Evolutionary conservation across 768 basidiomycete genomes (phyloP).

Genomic region (Austroboletus festivus): DNA sequence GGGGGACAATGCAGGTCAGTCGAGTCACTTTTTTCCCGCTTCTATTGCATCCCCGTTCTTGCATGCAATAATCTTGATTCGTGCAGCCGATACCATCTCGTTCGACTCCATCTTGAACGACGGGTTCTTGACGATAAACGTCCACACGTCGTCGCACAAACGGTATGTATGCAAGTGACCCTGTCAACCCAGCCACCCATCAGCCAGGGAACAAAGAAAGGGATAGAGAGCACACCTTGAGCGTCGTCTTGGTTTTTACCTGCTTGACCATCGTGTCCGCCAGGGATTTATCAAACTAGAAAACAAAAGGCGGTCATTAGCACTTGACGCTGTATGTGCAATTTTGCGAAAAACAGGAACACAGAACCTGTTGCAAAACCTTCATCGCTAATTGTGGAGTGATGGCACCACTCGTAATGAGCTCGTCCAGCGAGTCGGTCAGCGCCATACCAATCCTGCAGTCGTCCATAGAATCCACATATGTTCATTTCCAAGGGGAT

Average conservation of each 20-base stretch:
- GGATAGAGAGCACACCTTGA: conserved; percentile 60
- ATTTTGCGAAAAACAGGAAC: not conserved
- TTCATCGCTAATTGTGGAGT: conserved; percentile 99
- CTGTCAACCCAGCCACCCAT: conserved; percentile 35
- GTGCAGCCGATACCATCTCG: conserved; percentile 65
- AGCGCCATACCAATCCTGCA: conserved; percentile 93
- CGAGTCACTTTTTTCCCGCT: conserved; percentile 75
- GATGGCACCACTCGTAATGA: conserved; percentile 94
- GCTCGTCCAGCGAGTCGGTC: conserved; percentile 96
- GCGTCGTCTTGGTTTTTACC: conserved; percentile 91
- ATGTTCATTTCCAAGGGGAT: not conserved
- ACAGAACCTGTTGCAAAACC: conserved; percentile 91
- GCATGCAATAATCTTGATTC: conserved; percentile 98
- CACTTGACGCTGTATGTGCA: not conserved
- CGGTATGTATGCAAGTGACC: conserved; percentile 92
- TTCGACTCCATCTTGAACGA: conserved; percentile 94
- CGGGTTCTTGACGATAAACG: conserved; percentile 93
- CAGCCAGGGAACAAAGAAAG: not conserved
- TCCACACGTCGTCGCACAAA: conserved; percentile 96
- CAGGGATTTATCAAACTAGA: conserved; percentile 92
- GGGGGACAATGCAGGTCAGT: no score
- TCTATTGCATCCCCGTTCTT: conserved; percentile 92
- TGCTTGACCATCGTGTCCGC: conserved; percentile 90
- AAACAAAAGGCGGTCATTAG: not conserved
- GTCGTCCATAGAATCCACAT: not conserved